phyloP scores from a whole-genome alignment of 2,329 filamentous ascomycete genomes.

The Lachnellula hyalina region DNA sequence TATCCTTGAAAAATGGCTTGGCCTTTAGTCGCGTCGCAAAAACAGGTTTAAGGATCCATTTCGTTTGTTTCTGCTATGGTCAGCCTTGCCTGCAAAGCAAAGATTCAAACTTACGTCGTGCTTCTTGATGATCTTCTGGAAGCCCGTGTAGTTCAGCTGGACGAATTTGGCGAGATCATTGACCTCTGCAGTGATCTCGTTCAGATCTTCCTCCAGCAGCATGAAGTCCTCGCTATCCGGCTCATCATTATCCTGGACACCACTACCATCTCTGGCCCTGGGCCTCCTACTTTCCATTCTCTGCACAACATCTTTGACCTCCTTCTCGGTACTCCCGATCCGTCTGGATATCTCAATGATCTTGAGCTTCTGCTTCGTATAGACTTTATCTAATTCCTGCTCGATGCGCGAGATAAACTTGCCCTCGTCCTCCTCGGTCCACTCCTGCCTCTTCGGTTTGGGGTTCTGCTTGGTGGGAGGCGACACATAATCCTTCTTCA shows the following conservation, averaged over 20 bases:
- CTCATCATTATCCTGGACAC: constrained; percentile 39
- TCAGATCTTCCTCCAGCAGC: constrained; percentile 87
- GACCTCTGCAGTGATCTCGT: constrained; percentile 97
- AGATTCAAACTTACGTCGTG: constrained; percentile 66
- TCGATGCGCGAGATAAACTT: constrained; percentile 84
- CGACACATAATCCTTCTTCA: constrained; percentile 66
- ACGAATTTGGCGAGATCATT: constrained; percentile 98
- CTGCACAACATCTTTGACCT: constrained; percentile 82
- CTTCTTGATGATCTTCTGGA: constrained; percentile 99
- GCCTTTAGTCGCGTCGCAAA: constrained; percentile 92
- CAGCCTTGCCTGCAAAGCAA: constrained; percentile 1
- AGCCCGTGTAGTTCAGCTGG: constrained; percentile 96
- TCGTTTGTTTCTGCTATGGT: constrained; percentile 72
- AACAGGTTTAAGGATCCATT: constrained; percentile 90
- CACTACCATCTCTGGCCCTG: constrained; percentile 27
- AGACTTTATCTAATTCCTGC: constrained; percentile 92
- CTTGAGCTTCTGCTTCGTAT: constrained; percentile 96
- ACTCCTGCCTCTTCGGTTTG: constrained; percentile 55
- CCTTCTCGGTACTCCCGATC: constrained; percentile 80
- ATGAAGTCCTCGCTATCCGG: constrained; percentile 90
- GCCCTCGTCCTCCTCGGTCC: constrained; percentile 89
- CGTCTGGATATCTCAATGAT: constrained; percentile 90
- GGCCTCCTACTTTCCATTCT: constrained; percentile 61
- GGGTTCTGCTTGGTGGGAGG: constrained; percentile 41
- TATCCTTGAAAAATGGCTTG: constrained; percentile 98